A percentile compares a stretch with the other conserved stretches of the same genome.
phyloP scores from a whole-genome alignment of 805 yeast species.

The Candida hungchunana region DNA sequence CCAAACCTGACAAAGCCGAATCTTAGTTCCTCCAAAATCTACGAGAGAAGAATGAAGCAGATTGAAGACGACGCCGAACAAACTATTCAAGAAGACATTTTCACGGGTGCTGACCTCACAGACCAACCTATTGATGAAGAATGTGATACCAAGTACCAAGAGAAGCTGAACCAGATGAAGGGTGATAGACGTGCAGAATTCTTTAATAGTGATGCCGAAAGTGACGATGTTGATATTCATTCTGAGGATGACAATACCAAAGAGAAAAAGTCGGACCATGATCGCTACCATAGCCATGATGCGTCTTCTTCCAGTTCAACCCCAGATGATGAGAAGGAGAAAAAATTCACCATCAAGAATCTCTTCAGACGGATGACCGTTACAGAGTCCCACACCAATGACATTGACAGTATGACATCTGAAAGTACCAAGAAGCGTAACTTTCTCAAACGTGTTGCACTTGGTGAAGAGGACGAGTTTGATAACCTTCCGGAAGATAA shows the following conservation, averaged over 20 bases:
- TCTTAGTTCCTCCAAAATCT: slow-evolving; percentile 18
- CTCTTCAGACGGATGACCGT: slow-evolving; percentile 17
- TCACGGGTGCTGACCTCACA: slow-evolving; percentile 8
- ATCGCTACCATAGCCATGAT: background rate
- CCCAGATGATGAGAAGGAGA: slow-evolving; percentile 9
- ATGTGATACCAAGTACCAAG: slow-evolving; percentile 12
- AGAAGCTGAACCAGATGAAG: slow-evolving; percentile 19
- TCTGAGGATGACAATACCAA: slow-evolving; percentile 19
- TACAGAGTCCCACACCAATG: slow-evolving; percentile 7
- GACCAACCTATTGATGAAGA: slow-evolving; percentile 8
- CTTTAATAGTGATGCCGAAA: slow-evolving; percentile 17
- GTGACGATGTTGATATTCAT: slow-evolving; percentile 22
- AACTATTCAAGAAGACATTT: slow-evolving; percentile 5
- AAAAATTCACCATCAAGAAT: slow-evolving; percentile 13
- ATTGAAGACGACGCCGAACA: slow-evolving; percentile 11
- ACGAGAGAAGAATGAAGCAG: slow-evolving; percentile 20
- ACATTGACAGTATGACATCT: slow-evolving; percentile 5
- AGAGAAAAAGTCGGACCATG: background rate
- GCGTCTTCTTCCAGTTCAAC: slow-evolving; percentile 2
- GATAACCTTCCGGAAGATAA: slow-evolving; percentile 26
- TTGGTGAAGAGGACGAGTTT: slow-evolving; percentile 19
- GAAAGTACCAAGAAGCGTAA: slow-evolving; percentile 7
- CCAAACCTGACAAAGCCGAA: slow-evolving; percentile 5
- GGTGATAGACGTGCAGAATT: slow-evolving; percentile 14
- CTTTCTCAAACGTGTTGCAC: slow-evolving; percentile 15